Evolutionary conservation across 1,284 basidiomycete genomes (phyloP).

Genomic region (Coniferiporia weirii): DNA sequence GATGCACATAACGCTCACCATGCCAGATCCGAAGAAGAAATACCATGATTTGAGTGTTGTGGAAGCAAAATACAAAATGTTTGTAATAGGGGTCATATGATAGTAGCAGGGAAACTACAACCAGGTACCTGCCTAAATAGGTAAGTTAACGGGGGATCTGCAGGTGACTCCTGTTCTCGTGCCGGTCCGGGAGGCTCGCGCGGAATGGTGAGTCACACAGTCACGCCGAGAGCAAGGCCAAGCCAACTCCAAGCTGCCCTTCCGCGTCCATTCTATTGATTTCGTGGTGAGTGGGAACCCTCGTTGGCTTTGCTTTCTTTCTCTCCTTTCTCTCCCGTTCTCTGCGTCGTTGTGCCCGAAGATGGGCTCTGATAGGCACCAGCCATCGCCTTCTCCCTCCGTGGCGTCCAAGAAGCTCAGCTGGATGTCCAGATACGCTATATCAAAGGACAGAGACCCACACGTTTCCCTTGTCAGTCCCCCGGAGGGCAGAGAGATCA

Average conservation of each 20-base stretch:
- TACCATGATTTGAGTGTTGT: too few relatives aligned
- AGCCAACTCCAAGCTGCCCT: background rate
- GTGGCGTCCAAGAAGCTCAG: constrained; percentile 4
- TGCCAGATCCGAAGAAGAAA: too few relatives aligned
- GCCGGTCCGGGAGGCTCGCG: too few relatives aligned
- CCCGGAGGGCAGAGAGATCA: constrained; percentile 16
- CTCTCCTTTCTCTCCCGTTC: background rate
- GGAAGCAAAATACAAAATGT: too few relatives aligned
- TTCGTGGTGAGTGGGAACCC: background rate
- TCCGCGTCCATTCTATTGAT: background rate
- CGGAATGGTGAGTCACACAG: background rate
- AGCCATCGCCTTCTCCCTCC: constrained; percentile 5
- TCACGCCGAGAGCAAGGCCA: background rate
- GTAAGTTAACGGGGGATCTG: too few relatives aligned
- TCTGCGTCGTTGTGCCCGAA: background rate
- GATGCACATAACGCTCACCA: too few relatives aligned
- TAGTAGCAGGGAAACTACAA: too few relatives aligned
- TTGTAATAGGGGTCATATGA: too few relatives aligned
- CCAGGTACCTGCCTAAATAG: too few relatives aligned
- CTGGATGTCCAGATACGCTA: constrained; percentile 13
- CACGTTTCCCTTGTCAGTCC: constrained; percentile 9
- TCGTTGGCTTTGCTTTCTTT: constrained; percentile 1
- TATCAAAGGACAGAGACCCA: constrained; percentile 8
- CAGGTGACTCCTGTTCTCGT: too few relatives aligned
- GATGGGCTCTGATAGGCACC: constrained; percentile 6